These are phyloP conservation scores for Phoma sp. DNA, from an alignment of 2,329 filamentous ascomycete species.

Conservation along the genomic window DNA sequence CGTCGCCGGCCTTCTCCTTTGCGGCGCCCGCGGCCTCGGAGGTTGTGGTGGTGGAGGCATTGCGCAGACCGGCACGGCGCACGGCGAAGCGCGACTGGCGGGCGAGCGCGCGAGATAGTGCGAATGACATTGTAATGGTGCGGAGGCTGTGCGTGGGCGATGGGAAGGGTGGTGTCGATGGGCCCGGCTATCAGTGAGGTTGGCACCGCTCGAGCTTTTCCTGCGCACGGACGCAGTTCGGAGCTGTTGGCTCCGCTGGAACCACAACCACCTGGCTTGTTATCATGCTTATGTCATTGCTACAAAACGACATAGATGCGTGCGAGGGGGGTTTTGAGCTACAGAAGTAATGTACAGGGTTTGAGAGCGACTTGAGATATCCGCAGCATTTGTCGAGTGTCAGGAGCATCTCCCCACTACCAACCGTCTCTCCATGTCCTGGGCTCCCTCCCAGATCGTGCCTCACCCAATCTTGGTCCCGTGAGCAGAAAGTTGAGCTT, in stretches of 20 bases:
- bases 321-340: too few species aligned
- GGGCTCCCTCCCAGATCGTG: constrained; percentile 2
- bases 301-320: too few species aligned
- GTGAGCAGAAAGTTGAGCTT: constrained; percentile 53
- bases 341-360: not conserved
- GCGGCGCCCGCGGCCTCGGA: constrained; percentile 54
- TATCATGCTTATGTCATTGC: not conserved
- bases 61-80: constrained; percentile 53
- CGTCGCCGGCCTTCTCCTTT: constrained; percentile 53
- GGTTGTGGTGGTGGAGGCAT: constrained; percentile 57
- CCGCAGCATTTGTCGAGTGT: not conserved
- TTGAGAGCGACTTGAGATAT: not conserved
- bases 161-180: constrained; percentile 10
- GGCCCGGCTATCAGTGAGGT: constrained; percentile 3
- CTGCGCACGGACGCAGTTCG: too few species aligned
- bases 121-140: constrained; percentile 54
- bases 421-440: constrained; percentile 16
- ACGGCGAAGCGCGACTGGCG: constrained; percentile 53
- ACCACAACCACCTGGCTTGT: too few species aligned
- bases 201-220: constrained; percentile 12
- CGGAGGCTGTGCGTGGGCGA: constrained; percentile 14
- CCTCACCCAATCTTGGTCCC: constrained; percentile 26
- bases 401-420: not conserved
- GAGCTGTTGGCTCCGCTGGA: too few species aligned
- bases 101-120: constrained; percentile 53